Evolutionary conservation across 1,139 yeast species (phyloP), one percentile per base, ranked within the genome.

Genomic region (Arxiozyma heterogenica): DNA sequence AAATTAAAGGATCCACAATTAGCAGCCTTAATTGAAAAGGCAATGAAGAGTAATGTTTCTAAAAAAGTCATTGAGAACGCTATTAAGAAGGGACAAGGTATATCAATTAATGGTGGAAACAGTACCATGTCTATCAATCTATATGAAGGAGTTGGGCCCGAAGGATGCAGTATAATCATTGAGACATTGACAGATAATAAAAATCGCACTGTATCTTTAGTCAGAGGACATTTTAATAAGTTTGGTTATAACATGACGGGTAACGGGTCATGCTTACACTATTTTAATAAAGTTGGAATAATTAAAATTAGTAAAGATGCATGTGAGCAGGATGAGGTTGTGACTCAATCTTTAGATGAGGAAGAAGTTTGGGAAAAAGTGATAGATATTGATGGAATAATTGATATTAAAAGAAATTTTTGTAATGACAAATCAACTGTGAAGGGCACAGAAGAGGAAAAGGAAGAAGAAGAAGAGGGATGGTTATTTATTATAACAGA

Each of bases 71-170:
- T 93, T 59, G 96, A 90, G 54, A 81, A 78, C 64, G 97, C 98
- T 5, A 77, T 93, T 55, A 86, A 84, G 62, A 79, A 97, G 66
- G 98, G 95, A 5, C 75, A 84, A 0, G 95, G 95, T 0, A 75
- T 75, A 55, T 75, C 75, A 22, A 2, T 20, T 4, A 70, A 69
- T 9, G 71, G 76, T 30, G 60, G 78, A 66, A 61, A 75, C 20
- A 69, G 72, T 18, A 73, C 76, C 27, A 83, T 79, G 51, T 70
- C 76, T 18, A 43, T 42, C 43, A 81, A 79, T 39, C 59, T 80
- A n/a, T 93, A 91, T 70, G 98, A 93, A 68, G 96, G 93, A 25
- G 75, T 90, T 70, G 97, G 94, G 0, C 96, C 97, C 0, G 95
- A 91, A 1, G 96, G 96, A 0, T 88, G 87, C 3, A 89, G 96